Base-by-base conservation (phyloP, 768 basidiomycete species). In the Leucogyrophana mollusca region DNA sequence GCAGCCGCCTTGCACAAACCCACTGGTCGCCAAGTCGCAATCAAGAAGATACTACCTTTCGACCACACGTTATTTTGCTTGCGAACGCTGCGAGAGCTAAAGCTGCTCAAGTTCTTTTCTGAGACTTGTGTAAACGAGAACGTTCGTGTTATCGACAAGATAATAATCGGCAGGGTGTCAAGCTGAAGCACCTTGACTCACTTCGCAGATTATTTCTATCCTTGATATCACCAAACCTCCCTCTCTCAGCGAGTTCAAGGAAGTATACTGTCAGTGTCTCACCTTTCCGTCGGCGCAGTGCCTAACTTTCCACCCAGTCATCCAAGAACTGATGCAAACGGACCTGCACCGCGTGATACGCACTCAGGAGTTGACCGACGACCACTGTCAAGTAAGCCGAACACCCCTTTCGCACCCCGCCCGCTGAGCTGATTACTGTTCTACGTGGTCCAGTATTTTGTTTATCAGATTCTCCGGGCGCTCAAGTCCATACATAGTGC, bases 11-110 rank as follows among this genome's bases (percentile, higher is more conserved):
- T 87, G 30, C 93, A 96, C 69, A 80, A 81, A 56, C 87, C 89
- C 4, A 81, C 84, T 7, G 82, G 85, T 24, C 82, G 83, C 49
- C 82, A 90, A 63, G 92, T 97, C 13, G 94, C 94, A 34, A 94
- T 95, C 71, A 97, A 95, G 79, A 93, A 91, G 70, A 87, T 96
- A 58, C 82, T 89, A 34, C 94, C 93, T 8, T 95, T 96, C 66
- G 94, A 95, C 59, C 94, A 95, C 62, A 86, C 90, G 24, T 76
- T 95, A 65, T 95, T 94, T 72, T 91, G 88, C 57, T 71, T 95
- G 61, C 78, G 87, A 48, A 97, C 94, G 2, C 72, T 96, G 43
- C 79, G 94, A 50, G 94, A 96, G 70, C 77, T 96, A 64, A 95
- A 96, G 70, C 74, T 96, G 16, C 77, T 89, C 63, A 87, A 85